These are phyloP conservation scores for Amauroascus niger DNA, from an alignment of 2,329 filamentous ascomycete genomes.

Conservation along the genomic window DNA sequence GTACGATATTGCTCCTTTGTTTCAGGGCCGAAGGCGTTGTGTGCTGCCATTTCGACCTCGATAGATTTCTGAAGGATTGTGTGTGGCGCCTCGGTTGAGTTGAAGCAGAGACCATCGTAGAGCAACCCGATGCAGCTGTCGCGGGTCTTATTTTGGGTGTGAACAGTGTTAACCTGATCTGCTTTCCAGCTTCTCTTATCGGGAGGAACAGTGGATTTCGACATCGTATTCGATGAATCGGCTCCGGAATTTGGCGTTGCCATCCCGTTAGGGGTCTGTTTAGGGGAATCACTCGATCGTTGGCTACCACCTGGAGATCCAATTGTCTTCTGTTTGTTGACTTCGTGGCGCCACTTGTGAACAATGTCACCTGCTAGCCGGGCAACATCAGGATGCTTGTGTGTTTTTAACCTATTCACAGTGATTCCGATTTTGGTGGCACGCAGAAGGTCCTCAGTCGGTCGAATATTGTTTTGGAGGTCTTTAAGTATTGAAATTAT, in stretches of 20 bases:
- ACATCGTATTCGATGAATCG: constrained; percentile 41
- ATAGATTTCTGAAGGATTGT: constrained; percentile 57
- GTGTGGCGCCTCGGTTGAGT: constrained; percentile 50
- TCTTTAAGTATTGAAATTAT: constrained; percentile 66
- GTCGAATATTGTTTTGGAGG: constrained; percentile 67
- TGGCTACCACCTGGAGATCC: constrained; percentile 33
- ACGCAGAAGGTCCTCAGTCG: constrained; percentile 82
- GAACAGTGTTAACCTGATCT: constrained; percentile 69
- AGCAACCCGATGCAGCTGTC: constrained; percentile 83
- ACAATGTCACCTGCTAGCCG: constrained; percentile 73
- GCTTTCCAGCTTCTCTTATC: constrained; percentile 72
- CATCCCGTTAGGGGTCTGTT: constrained; percentile 44
- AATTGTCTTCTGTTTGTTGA: constrained; percentile 41
- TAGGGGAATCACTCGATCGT: constrained; percentile 32
- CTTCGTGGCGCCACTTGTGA: constrained; percentile 49
- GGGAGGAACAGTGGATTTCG: constrained; percentile 48
- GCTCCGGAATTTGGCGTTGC: constrained; percentile 42
- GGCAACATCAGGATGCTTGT: constrained; percentile 65
- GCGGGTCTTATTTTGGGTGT: constrained; percentile 63
- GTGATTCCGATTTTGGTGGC: constrained; percentile 85
- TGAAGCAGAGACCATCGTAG: constrained; percentile 81
- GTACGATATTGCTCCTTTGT: constrained; percentile 64
- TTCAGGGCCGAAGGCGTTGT: constrained; percentile 58
- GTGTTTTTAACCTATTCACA: constrained; percentile 73
- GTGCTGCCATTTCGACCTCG: constrained; percentile 69